phyloP scores from a whole-genome alignment of 169 alveolate genomes.

The Plasmodium knowlesi region DNA sequence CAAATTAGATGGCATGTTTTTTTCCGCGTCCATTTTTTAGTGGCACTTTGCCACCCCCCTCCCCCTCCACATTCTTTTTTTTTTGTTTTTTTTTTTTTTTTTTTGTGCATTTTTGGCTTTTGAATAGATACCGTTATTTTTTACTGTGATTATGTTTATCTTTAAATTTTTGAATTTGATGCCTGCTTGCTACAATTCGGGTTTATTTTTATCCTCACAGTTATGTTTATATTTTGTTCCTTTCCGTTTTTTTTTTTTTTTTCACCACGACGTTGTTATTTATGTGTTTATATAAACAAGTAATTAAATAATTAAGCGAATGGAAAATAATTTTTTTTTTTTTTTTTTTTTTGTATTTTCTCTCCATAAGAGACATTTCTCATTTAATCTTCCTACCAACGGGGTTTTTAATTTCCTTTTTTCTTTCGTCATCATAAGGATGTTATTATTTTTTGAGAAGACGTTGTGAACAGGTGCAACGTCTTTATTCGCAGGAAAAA shows the following conservation, averaged over 20 bases:
- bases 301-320: neutral
- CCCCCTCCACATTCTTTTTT: no score
- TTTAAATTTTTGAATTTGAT: neutral
- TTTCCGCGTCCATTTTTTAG: neutral
- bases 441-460: neutral
- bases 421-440: neutral
- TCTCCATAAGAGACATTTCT: neutral
- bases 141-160: neutral
- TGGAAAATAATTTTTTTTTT: neutral
- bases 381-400: neutral
- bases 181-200: neutral
- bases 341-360: neutral
- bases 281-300: neutral
- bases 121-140: neutral
- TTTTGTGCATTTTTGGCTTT: no score
- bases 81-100: neutral
- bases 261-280: neutral
- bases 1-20: neutral
- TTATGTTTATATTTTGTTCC: neutral
- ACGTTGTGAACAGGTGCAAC: neutral
- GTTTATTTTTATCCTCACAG: neutral
- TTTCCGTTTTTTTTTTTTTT: neutral
- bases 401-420: neutral
- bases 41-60: neutral
- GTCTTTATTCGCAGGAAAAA: neutral